phyloP scores from a whole-genome alignment of 2,329 filamentous ascomycete species.

The Talaromyces islandicus region DNA sequence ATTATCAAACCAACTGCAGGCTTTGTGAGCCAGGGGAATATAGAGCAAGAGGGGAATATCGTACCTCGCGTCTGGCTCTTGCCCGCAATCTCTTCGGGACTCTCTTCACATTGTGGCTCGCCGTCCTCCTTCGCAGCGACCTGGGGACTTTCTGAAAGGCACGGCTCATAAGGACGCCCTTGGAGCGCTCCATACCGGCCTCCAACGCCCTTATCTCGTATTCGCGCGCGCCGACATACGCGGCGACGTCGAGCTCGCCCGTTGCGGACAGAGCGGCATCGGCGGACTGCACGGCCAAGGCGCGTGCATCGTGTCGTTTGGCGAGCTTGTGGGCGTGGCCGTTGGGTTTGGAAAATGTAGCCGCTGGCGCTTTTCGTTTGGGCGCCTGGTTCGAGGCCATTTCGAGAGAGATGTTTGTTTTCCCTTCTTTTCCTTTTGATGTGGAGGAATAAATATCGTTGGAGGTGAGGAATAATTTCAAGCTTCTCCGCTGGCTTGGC shows the following conservation, averaged over 20 bases:
- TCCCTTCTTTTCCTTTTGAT: too few species aligned
- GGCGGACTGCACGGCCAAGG: constrained; percentile 38
- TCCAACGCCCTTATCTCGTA: constrained; percentile 86
- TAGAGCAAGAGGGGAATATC: neutral
- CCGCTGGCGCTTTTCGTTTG: constrained; percentile 26
- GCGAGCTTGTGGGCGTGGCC: constrained; percentile 35
- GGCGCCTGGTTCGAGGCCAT: constrained; percentile 27
- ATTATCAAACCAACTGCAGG: neutral
- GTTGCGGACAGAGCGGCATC: constrained; percentile 48
- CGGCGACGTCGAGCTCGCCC: constrained; percentile 78
- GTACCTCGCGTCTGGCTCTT: constrained; percentile 59
- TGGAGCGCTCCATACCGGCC: constrained; percentile 71
- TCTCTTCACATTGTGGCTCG: constrained; percentile 89
- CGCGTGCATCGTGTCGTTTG: constrained; percentile 39
- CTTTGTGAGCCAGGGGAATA: neutral
- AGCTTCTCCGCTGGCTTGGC: neutral
- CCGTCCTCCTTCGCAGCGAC: constrained; percentile 76
- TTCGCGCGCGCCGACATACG: constrained; percentile 78
- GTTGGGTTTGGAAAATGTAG: constrained; percentile 14
- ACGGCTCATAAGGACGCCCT: constrained; percentile 56
- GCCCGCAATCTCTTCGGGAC: constrained; percentile 71
- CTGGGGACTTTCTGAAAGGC: constrained; percentile 90
- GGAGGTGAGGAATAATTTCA: neutral
- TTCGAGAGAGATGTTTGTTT: too few species aligned
- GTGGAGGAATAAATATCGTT: neutral